These are phyloP conservation scores for Thinopyrum elongatum DNA, from an alignment of 176 grass and related monocot genomes.

Conservation along the genomic window DNA sequence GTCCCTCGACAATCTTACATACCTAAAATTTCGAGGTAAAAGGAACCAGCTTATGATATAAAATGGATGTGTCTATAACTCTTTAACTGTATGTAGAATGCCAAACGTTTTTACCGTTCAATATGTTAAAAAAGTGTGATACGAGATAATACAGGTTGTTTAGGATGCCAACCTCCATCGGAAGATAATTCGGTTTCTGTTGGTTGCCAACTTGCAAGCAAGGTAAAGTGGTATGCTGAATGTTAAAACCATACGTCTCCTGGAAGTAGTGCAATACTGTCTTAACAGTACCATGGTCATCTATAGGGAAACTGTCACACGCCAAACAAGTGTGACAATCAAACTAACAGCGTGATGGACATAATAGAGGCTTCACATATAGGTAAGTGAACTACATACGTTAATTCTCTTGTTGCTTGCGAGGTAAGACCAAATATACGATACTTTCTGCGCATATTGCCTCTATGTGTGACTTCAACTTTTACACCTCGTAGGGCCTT, in stretches of 20 bases:
- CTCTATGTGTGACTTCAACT: constrained; percentile 73
- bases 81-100: neutral
- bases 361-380: constrained; percentile 20
- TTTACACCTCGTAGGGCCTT: constrained; percentile 70
- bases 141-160: neutral
- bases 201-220: constrained; percentile 76
- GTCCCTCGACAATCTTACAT: constrained; percentile 70
- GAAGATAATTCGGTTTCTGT: constrained; percentile 68
- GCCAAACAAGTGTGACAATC: neutral
- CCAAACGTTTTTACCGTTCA: neutral
- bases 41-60: neutral
- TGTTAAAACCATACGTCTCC: constrained; percentile 62
- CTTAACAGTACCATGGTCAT: constrained; percentile 65
- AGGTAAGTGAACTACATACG: constrained; percentile 40
- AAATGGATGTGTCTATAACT: neutral
- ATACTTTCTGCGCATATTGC: constrained; percentile 74
- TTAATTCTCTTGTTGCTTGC: constrained; percentile 61
- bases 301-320: constrained; percentile 48
- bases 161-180: constrained; percentile 56
- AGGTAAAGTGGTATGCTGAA: constrained; percentile 65
- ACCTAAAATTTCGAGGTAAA: constrained; percentile 38
- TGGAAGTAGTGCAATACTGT: constrained; percentile 63
- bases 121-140: neutral
- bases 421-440: constrained; percentile 71
- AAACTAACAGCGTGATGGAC: neutral